Percentiles rank a stretch among this genome's conserved stretches.
Evolutionary conservation across 257 asterid species (phyloP).

Genomic region (Solanum arcanum): DNA sequence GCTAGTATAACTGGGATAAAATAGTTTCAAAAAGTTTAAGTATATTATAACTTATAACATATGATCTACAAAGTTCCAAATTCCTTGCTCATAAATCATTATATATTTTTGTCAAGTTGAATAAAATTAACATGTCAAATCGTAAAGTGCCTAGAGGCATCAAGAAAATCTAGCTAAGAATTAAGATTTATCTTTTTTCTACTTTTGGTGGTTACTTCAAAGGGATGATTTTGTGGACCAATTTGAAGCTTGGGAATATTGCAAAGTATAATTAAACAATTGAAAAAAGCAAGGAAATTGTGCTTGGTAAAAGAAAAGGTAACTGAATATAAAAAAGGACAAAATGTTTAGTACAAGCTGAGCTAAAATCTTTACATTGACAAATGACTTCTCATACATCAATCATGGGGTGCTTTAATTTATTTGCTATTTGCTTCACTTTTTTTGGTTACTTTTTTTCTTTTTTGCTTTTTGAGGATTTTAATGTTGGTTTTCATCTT

Average conservation of each 20-base stretch:
- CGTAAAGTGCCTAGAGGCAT: background rate
- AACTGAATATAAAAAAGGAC: background rate
- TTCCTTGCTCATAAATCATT: background rate
- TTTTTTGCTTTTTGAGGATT: background rate
- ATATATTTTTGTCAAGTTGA: background rate
- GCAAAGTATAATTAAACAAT: background rate
- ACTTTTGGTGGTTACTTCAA: background rate
- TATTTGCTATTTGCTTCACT: background rate
- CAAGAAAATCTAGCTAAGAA: background rate
- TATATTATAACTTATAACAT: background rate
- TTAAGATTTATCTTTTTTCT: background rate
- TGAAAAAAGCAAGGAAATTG: background rate
- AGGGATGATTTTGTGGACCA: constrained; percentile 8
- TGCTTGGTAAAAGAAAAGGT: background rate
- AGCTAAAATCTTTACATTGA: background rate
- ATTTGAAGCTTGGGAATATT: background rate
- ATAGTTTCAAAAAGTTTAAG: background rate
- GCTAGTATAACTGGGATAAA: background rate
- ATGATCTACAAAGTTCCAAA: background rate
- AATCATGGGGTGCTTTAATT: background rate
- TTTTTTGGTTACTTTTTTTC: background rate
- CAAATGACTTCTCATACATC: background rate
- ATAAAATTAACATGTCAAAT: background rate
- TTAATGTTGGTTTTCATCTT: background rate
- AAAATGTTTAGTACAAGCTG: background rate